A percentile compares a stretch with the other conserved stretches of the same genome.
phyloP scores from a whole-genome alignment of 2,329 filamentous ascomycete genomes.

The Fusarium sp. region DNA sequence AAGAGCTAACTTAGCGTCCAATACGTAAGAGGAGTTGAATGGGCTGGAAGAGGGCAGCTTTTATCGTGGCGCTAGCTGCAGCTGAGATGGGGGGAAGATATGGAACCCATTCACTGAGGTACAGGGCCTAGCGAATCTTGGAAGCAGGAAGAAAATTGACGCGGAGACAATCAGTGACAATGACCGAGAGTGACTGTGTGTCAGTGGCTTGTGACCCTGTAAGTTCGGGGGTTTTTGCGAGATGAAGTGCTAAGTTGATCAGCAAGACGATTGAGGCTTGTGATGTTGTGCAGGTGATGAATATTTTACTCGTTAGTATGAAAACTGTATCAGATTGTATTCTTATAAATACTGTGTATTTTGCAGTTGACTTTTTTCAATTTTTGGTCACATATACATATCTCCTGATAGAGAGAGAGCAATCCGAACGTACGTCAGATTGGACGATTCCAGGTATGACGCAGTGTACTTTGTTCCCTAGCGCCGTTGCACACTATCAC shows the following conservation, averaged over 20 bases:
- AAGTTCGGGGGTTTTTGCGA: conserved; percentile 12
- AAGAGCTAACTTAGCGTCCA: conserved; percentile 31
- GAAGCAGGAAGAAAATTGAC: conserved; percentile 44
- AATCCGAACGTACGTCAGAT: conserved; percentile 1
- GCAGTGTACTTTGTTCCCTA: conserved; percentile 18
- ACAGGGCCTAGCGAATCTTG: conserved; percentile 29
- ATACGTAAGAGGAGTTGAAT: conserved; percentile 36
- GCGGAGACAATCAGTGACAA: conserved; percentile 43
- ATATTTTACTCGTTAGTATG: conserved; percentile 11
- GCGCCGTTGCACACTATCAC: conserved; percentile 11
- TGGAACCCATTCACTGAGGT: not conserved
- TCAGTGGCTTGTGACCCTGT: conserved; percentile 46
- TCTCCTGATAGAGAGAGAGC: not conserved
- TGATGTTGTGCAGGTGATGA: conserved; percentile 40
- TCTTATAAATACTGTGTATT: conserved; percentile 6
- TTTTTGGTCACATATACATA: not conserved
- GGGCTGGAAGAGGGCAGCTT: conserved; percentile 37
- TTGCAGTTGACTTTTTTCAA: not conserved
- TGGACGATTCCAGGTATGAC: conserved; percentile 23
- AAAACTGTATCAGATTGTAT: not conserved
- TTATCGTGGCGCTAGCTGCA: conserved; percentile 44
- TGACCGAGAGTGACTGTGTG: conserved; percentile 40
- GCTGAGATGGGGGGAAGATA: conserved; percentile 16
- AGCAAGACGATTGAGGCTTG: conserved; percentile 17
- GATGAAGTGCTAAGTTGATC: conserved; percentile 24